Conservation (phyloP, 768 basidiomycete genomes). For the Boletus insuetus region DNA sequence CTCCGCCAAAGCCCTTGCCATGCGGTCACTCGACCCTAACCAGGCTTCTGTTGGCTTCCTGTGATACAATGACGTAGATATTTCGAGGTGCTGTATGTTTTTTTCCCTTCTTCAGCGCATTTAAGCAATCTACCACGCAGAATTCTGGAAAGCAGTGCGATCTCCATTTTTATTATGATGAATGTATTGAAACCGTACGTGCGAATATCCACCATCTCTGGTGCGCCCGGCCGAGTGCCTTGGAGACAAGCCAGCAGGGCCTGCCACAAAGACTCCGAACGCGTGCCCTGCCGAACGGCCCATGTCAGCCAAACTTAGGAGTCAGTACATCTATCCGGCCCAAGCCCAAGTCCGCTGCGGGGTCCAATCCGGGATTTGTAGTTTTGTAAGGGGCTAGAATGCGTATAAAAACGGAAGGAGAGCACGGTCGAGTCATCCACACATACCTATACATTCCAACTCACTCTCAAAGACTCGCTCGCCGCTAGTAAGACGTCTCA, state of each 20-base stretch:
- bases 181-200: background rate
- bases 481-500: background rate
- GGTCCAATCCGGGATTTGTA: background rate
- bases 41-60: background rate
- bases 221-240: no score
- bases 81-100: background rate
- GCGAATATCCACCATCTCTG: no score
- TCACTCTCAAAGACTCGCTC: background rate
- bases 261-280: background rate
- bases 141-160: no score
- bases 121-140: background rate
- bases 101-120: no score
- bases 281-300: no score
- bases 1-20: background rate
- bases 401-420: slow-evolving; percentile 5
- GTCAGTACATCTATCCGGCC: no score
- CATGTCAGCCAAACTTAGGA: background rate
- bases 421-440: background rate
- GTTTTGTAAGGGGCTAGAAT: background rate
- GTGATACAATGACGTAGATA: background rate
- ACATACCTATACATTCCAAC: background rate
- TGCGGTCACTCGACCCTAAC: background rate
- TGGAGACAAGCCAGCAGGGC: background rate
- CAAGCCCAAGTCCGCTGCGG: no score
- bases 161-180: no score